Percentiles rank a stretch among this genome's conserved stretches.
phyloP scores from a whole-genome alignment of 2,329 filamentous ascomycete genomes.

The Beauveria sp. region DNA sequence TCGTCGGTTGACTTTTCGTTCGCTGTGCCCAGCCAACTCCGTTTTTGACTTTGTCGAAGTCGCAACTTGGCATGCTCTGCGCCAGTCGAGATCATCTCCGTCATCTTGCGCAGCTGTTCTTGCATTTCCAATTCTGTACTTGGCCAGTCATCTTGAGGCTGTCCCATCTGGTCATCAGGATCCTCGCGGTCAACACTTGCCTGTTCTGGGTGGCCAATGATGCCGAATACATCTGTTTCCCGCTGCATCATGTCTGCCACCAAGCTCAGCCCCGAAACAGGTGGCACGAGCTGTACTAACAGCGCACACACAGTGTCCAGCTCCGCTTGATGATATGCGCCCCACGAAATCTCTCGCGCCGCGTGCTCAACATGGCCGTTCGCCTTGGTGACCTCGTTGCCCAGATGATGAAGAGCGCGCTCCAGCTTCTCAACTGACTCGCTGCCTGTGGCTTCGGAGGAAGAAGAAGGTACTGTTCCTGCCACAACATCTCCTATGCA shows the following conservation, averaged over 20 bases:
- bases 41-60: background rate
- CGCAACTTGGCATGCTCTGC: background rate
- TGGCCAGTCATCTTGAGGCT: background rate
- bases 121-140: background rate
- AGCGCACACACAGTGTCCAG: background rate
- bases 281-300: conserved; percentile 1
- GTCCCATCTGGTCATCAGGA: background rate
- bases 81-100: background rate
- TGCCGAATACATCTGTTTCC: conserved; percentile 14
- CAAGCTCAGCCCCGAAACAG: background rate
- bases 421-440: background rate
- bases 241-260: conserved; percentile 9
- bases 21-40: background rate
- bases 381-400: conserved; percentile 4
- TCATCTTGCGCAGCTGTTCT: background rate
- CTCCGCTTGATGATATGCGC: background rate
- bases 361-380: conserved; percentile 7
- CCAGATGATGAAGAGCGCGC: background rate
- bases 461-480: background rate
- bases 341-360: conserved; percentile 7
- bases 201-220: conserved; percentile 18
- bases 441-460: background rate
- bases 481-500: conserved; percentile 1
- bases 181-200: background rate
- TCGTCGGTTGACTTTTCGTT: background rate